Base-by-base conservation (phyloP, 768 basidiomycete genomes). In the Mycena pura region DNA sequence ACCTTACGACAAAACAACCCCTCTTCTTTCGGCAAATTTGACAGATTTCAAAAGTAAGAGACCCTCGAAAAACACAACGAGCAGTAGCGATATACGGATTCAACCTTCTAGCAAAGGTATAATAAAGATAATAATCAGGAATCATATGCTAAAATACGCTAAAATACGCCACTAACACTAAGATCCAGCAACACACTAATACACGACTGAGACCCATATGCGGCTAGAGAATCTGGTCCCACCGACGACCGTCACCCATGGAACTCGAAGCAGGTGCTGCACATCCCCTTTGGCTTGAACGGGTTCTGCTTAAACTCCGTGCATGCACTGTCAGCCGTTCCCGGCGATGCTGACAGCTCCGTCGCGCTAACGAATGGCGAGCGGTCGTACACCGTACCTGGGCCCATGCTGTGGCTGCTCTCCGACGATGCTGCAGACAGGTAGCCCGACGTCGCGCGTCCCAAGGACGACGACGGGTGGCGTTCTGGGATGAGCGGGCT, bases 311-410 rank as follows among this genome's bases (percentile, higher is more conserved):
- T 83, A 73, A 90, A 89, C 44, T 81, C 77, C 22, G 62, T 70
- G 67, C 90, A 89, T 10, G 73, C 76, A 21, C 70, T 71, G 22
- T 50, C 57, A 27, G 61, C 61, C 41, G 63, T 43, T 47, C 63
- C 66, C 22, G 57, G 49, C 57, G 36, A 27, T 48, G 52, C 44
- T 22, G 76, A 73, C 36, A 83, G 70, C 62, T 90, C 87, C 28
- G 77, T 75, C 36, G 81, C 77, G 67, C 87, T 89, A 65, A 90
- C 88, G 61, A 91, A 91, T 22, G 89, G 87, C 45, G 88, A 88
- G 32, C 76, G 73, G 58, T 85, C 80, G 56, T 82, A 77, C 15
- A 17, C 28, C 11, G n/a, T n/a, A n/a, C 50, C 31, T 7, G 32
- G 14, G 14, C 69, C 70, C 53, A 31, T 19, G 11, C n/a, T 17